A percentile compares a stretch with the other conserved stretches of the same genome.
Evolutionary conservation across 176 grass and related monocot genomes (phyloP).

Genomic region (Triticum dicoccoides): DNA sequence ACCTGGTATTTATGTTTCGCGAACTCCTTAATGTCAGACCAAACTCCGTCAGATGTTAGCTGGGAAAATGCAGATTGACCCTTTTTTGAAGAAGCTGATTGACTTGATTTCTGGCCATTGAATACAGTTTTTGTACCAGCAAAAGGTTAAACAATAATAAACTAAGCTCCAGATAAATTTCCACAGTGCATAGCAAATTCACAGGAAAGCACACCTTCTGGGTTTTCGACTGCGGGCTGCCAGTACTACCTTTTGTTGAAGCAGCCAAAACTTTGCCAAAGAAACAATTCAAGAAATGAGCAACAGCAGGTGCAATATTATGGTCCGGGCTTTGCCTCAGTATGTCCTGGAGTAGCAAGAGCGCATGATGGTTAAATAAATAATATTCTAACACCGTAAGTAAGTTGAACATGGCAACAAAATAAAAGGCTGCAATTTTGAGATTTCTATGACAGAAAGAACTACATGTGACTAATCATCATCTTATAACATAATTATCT

Average conservation of each 20-base stretch:
- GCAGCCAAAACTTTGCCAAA: slow-evolving; percentile 52
- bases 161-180: not conserved
- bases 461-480: not conserved
- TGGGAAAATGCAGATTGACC: slow-evolving; percentile 38
- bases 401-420: not conserved
- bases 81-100: slow-evolving; percentile 49
- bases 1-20: slow-evolving; percentile 93
- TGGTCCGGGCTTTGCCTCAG: slow-evolving; percentile 79
- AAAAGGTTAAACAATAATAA: not conserved
- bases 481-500: not conserved
- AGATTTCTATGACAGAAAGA: not conserved
- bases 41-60: slow-evolving; percentile 70
- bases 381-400: not conserved
- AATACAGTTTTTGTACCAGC: not conserved
- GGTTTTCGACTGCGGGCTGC: slow-evolving; percentile 46
- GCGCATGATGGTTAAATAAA: slow-evolving; percentile 21
- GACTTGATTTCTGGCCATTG: slow-evolving; percentile 41
- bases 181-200: not conserved
- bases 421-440: not conserved
- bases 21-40: slow-evolving; percentile 76
- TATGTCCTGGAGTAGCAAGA: slow-evolving; percentile 60
- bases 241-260: slow-evolving; percentile 46
- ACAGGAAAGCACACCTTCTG: slow-evolving; percentile 40
- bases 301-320: slow-evolving; percentile 72
- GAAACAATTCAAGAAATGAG: slow-evolving; percentile 95